Percentiles rank a stretch among this genome's conserved stretches.
Evolutionary conservation across 2,329 filamentous ascomycete species (phyloP).

Genomic region (Colletotrichum sp.): DNA sequence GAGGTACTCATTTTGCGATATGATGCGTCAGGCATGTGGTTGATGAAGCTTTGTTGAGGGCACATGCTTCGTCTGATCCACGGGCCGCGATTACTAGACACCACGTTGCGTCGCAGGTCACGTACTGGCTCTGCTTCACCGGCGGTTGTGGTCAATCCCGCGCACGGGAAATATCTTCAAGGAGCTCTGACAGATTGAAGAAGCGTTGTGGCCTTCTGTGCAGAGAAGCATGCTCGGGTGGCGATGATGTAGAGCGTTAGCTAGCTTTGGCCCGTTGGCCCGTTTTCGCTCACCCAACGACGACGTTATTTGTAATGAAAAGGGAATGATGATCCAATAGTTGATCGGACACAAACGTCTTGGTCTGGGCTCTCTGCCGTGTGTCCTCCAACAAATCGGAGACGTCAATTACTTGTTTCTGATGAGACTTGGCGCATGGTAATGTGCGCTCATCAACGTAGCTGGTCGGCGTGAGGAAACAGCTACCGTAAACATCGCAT

Average conservation of each 20-base stretch:
- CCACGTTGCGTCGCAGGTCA: background rate
- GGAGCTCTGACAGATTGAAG: background rate
- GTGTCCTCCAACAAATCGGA: background rate
- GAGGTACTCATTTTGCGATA: background rate
- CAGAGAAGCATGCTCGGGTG: background rate
- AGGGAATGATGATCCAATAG: background rate
- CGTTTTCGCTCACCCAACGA: background rate
- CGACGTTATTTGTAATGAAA: background rate
- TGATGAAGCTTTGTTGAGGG: background rate
- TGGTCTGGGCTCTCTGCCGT: background rate
- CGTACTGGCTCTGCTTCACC: background rate
- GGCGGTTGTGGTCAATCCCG: background rate
- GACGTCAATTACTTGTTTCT: background rate
- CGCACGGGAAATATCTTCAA: background rate
- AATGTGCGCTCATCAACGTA: background rate
- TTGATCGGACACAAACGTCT: background rate
- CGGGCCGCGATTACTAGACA: background rate
- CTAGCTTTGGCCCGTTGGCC: background rate
- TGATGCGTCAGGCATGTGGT: background rate
- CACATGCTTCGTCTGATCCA: slow-evolving; percentile 6
- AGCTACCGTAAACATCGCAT: background rate
- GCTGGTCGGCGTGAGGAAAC: rapidly evolving
- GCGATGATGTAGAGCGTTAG: background rate
- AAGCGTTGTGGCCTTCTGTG: background rate
- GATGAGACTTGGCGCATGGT: background rate